Base-by-base conservation (phyloP, 2,329 filamentous ascomycete species). In the Seiridium cupressi region DNA sequence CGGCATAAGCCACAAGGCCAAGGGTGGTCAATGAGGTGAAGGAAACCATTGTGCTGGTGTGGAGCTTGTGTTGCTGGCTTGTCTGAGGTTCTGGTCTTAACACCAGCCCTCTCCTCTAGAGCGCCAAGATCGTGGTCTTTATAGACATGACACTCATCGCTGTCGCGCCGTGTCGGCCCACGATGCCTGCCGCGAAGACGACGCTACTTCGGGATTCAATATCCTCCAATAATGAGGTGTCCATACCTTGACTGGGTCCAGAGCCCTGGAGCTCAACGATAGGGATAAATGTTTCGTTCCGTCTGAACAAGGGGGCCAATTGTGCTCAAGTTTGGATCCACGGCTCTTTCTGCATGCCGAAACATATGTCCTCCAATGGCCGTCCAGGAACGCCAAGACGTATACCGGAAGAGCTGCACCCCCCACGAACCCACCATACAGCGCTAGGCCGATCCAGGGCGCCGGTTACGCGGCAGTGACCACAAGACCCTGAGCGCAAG, bases 301-400 rank as follows among this genome's bases (percentile, higher is more conserved):
- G 13, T 13, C 7, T 42, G 7, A 42, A 13, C 38, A 42, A 13
- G 38, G 38, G 38, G 13, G 2, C 13, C 38, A 8, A 8, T 42
- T 42, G 38, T 26, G 13, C 38, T 42, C 38, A 42, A 42, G 38
- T 13, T 42, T 7, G 7, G 38, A 38, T 13, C 49, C 49, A 53
- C 38, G 34, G 10, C 34, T 13, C 38, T 35, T 5, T 13, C 18
- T 26, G 18, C 18, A 26, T 32, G 35, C 13, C 31, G 53, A 44
- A 55, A 44, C 38, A 32, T 44, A 55, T 44, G 53, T 55, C 53
- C 53, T 55, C 53, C 53, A 55, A 55, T 55, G 53, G 44, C 9
- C 11, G 9, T 1, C 5, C 10, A 31, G 32, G 8, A 8, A 31
- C 13, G 53, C 11, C 53, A 55, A 55, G 38, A n/a, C 38, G 44